Evolutionary conservation across 805 yeast genomes (phyloP), one percentile per base, ranked within the genome.

Genomic region (Hanseniaspora thailandica): DNA sequence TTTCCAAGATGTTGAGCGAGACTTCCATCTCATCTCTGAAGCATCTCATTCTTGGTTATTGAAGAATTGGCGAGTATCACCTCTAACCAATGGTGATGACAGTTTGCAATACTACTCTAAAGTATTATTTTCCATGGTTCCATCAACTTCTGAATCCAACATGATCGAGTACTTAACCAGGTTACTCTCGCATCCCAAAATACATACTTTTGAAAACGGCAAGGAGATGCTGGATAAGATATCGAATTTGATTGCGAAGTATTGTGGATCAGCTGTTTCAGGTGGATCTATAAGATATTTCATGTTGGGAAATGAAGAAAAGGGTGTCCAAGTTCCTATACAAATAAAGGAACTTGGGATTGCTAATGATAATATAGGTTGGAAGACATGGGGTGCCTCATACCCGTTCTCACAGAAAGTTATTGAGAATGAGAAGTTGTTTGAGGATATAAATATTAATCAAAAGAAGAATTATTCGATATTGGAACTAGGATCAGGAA

Each of bases 381-480:
- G 87, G 64, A 87, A 90, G 57, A 90, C 98, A 0, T 90, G 98
- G 98, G 98, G 97, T 0, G 84, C 97, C 0, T 80, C 97, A 0
- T 68, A 84, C 25, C 74, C 86, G 5, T 68, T 93, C 15, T 26
- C 41, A 22, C 41, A 38, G 17, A 38, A 22, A 19, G 41, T 86
- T 3, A 64, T 74, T 5, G 59, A 63, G 26, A 61, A 62, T 9
- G 60, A 49, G 31, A 45, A 41, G 17, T 10, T 36, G 2, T 50
- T 50, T 35, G 17, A 34, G 15, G 13, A n/a, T 6, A 26, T 50
- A 2, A 4, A 17, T 12, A 6, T 3, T 17, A 3, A 23, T 45
- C 4, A 15, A 65, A 61, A 31, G 5, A 10, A 46, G 7, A 20
- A 25, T 7, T 15, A 60, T 62, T 47, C 64, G 34, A 65, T 81